Conservation (phyloP, 139 green algal species). For the Dunaliella primolecta region DNA sequence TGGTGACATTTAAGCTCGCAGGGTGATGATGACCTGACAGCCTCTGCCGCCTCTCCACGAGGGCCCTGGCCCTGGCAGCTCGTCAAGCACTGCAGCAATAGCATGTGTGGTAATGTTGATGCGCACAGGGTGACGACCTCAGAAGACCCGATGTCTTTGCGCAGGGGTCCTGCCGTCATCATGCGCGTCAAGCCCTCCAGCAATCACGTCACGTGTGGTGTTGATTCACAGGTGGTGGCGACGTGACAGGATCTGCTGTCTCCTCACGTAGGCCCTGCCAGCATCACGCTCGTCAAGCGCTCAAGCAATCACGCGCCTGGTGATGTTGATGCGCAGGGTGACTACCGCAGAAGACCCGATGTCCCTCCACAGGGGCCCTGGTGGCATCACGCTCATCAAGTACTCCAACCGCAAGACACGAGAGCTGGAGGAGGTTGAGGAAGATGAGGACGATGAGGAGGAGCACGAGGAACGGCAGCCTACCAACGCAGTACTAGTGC, state of each 20-base stretch:
- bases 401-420: constrained; percentile 39
- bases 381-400: constrained; percentile 43
- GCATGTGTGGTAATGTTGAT: no score
- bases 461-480: constrained; percentile 19
- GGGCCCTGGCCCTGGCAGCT: no score
- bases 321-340: background rate
- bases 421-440: constrained; percentile 6
- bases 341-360: background rate
- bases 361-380: background rate
- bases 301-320: background rate
- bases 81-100: no score
- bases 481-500: constrained; percentile 22
- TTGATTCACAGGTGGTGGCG: no score
- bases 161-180: background rate
- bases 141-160: no score
- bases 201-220: no score
- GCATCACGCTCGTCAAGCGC: background rate
- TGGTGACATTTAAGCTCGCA: no score
- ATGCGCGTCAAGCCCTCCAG: no score
- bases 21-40: no score
- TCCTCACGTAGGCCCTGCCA: background rate
- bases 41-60: no score
- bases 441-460: constrained; percentile 14
- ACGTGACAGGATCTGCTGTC: background rate
- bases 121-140: no score